Base-by-base conservation (phyloP, 169 alveolate genomes). In the Cryptosporidium tyzzeri region DNA sequence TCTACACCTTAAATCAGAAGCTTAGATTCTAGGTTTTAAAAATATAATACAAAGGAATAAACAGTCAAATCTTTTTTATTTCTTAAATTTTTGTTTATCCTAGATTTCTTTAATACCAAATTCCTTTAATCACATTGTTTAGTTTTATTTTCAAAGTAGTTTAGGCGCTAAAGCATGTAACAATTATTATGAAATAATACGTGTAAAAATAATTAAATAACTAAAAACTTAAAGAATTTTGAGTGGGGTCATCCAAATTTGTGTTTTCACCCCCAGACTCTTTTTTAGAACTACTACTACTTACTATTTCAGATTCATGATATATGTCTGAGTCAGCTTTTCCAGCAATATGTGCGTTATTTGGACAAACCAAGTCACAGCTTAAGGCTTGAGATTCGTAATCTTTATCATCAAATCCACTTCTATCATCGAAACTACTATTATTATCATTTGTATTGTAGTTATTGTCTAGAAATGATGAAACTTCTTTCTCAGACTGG, bases 161-260 rank as follows among this genome's bases (percentile, higher is more conserved):
- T 55, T 55, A 55, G 67, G 67, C 67, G 67, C 67, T 39, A 55
- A 55, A 21, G 35, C 67, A 55, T 55, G 67, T 55, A 55, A 55
- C 21, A 14, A 23, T 55, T 21, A 53, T 16, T 4, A 53, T 26
- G 3, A 5, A 9, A 10, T 21, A 55, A 23, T 55, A n/a, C 35
- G 67, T 55, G 35, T n/a, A 23, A 55, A 55, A 23, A 53, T 7
- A 10, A 21, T 3, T 55, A 55, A 55, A 55, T 3, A 26, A 26
- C 0, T n/a, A 55, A 55, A 21, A 55, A 55, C 37, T 21, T 55
- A 55, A 26, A 55, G 12, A 21, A 14, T 48, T 3, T 48, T 12
- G 21, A 14, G 55, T 48, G 55, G 23, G 23, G 55, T 2, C 21
- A 14, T 12, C n/a, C 18, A 9, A 48, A 48, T 48, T 48, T 23